Percentiles rank a stretch among this genome's conserved stretches.
Conservation (phyloP, 179 eudicot species). For the Heliamphora pulchella region DNA sequence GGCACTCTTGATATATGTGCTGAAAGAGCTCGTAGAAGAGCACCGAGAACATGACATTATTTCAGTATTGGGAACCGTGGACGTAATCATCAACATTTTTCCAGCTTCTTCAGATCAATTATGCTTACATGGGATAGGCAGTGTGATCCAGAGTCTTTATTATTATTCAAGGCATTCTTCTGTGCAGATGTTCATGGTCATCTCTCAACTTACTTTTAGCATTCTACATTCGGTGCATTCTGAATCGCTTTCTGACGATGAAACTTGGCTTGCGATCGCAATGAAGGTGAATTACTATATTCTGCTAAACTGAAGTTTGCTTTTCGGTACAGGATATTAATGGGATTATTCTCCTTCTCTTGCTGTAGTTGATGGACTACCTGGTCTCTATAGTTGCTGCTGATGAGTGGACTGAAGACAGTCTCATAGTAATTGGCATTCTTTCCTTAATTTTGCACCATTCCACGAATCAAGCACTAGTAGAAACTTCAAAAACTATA, state of each 20-base stretch:
- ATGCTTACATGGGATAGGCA: constrained; percentile 65
- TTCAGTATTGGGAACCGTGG: constrained; percentile 39
- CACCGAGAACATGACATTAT: constrained; percentile 41
- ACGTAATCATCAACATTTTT: constrained; percentile 35
- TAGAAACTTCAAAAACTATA: constrained; percentile 63
- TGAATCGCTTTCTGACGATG: constrained; percentile 46
- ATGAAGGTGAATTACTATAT: constrained; percentile 46
- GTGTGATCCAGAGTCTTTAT: constrained; percentile 43
- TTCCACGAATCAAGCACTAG: constrained; percentile 52
- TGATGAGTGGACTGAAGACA: constrained; percentile 56
- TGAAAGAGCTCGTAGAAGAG: constrained; percentile 46
- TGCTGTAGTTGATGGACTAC: constrained; percentile 54
- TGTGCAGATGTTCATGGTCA: constrained; percentile 29
- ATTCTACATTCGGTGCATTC: constrained; percentile 51
- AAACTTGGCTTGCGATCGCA: constrained; percentile 56
- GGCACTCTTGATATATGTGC: constrained; percentile 41
- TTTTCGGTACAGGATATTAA: constrained; percentile 6
- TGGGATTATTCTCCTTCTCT: not conserved
- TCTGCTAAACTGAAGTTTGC: constrained; percentile 1
- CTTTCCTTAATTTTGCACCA: constrained; percentile 70
- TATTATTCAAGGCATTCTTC: constrained; percentile 30
- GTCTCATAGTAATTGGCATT: constrained; percentile 47
- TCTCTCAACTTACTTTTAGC: constrained; percentile 48
- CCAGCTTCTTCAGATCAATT: constrained; percentile 83
- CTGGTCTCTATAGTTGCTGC: constrained; percentile 31